Evolutionary conservation across 139 green algal species (phyloP).

Genomic region (Nannochloris sp.): DNA sequence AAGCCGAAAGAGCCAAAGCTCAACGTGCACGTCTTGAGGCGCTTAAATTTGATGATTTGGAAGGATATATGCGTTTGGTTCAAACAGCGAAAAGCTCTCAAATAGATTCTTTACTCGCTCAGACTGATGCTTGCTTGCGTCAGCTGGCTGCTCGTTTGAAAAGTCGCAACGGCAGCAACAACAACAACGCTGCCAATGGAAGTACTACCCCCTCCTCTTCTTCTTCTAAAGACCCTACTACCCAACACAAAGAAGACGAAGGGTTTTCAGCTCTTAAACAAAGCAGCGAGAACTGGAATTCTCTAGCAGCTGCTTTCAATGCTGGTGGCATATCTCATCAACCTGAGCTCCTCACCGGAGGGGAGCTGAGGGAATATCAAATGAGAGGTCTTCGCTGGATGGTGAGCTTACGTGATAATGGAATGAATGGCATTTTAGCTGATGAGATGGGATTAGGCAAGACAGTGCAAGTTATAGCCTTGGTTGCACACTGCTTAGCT

Average conservation of each 20-base stretch:
- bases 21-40: constrained; percentile 46
- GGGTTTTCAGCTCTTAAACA: too few species aligned
- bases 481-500: neutral
- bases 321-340: neutral
- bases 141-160: constrained; percentile 6
- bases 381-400: constrained; percentile 89
- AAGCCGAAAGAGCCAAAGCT: neutral
- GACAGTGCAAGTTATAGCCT: constrained; percentile 67
- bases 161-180: constrained; percentile 32
- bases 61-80: constrained; percentile 68
- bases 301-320: too few species aligned
- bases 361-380: constrained; percentile 89
- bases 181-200: too few species aligned
- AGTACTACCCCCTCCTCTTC: too few species aligned
- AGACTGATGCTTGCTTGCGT: constrained; percentile 56
- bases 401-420: constrained; percentile 55
- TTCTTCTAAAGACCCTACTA: too few species aligned
- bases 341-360: constrained; percentile 1
- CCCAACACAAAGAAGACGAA: too few species aligned
- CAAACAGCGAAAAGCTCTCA: constrained; percentile 35
- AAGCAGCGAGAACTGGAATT: too few species aligned
- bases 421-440: constrained; percentile 87
- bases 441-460: constrained; percentile 92
- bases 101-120: constrained; percentile 49
- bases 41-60: constrained; percentile 66